Evolutionary conservation across 1,284 basidiomycete species (phyloP).

Genomic region (Papiliotrema terrestris): DNA sequence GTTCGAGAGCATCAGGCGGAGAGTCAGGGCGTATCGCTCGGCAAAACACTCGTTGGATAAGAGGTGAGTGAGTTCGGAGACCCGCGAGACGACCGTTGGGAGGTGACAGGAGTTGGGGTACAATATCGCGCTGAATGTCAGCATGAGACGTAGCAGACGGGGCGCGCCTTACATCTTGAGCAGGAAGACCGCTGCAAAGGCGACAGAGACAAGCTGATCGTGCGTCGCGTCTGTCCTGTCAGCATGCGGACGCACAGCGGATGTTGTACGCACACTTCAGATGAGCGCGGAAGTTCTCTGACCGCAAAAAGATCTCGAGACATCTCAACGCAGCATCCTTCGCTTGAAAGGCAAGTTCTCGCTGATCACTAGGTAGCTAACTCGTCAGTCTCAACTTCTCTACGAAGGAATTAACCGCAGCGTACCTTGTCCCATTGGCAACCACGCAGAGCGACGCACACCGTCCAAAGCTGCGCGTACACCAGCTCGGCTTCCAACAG

Average conservation of each 20-base stretch:
- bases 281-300: slow-evolving; percentile 35
- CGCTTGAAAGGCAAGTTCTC: slow-evolving; percentile 88
- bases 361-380: slow-evolving; percentile 68
- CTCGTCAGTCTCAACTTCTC: not conserved
- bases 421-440: slow-evolving; percentile 90
- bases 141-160: slow-evolving; percentile 26
- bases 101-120: slow-evolving; percentile 40
- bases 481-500: slow-evolving; percentile 81
- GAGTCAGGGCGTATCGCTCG: slow-evolving; percentile 71
- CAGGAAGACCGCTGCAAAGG: slow-evolving; percentile 86
- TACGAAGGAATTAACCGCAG: not conserved
- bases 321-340: slow-evolving; percentile 85
- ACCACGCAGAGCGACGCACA: slow-evolving; percentile 84
- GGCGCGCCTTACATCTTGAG: slow-evolving; percentile 60
- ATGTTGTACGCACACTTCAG: slow-evolving; percentile 32
- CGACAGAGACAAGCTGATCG: slow-evolving; percentile 84
- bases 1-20: slow-evolving; percentile 85
- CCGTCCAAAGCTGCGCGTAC: slow-evolving; percentile 88
- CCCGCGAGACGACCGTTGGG: slow-evolving; percentile 35
- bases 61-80: slow-evolving; percentile 43
- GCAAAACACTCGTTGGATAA: slow-evolving; percentile 47
- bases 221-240: slow-evolving; percentile 70
- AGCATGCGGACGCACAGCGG: too few relatives aligned
- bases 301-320: slow-evolving; percentile 52
- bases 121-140: slow-evolving; percentile 36